These are phyloP conservation scores for Cytauxzoon felis DNA, from an alignment of 169 alveolate genomes.

Conservation along the genomic window DNA sequence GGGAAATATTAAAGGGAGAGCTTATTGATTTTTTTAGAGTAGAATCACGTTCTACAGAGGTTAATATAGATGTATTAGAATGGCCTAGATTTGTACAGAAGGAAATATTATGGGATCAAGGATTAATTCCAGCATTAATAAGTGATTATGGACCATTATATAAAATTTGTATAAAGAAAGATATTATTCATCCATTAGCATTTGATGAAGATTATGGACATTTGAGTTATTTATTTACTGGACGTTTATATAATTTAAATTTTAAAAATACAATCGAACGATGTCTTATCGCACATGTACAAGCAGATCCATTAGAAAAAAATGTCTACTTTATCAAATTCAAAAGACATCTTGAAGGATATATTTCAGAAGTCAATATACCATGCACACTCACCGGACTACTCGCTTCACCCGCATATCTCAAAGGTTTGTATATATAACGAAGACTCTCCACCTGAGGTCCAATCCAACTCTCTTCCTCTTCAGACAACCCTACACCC, in stretches of 20 bases:
- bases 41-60: constrained; percentile 38
- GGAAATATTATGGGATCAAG: constrained; percentile 50
- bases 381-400: constrained; percentile 79
- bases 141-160: constrained; percentile 62
- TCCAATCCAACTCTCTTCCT: no score
- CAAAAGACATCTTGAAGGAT: constrained; percentile 75
- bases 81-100: constrained; percentile 63
- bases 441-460: no score
- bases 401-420: constrained; percentile 83
- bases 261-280: constrained; percentile 52
- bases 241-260: constrained; percentile 69
- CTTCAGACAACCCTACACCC: neutral
- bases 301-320: constrained; percentile 78
- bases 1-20: constrained; percentile 43
- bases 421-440: constrained; percentile 57
- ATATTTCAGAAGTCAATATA: constrained; percentile 68
- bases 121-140: constrained; percentile 70
- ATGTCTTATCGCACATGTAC: constrained; percentile 73
- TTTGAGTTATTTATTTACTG: constrained; percentile 75
- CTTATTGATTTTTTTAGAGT: constrained; percentile 34
- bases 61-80: constrained; percentile 24
- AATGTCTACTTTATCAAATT: constrained; percentile 73
- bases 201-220: constrained; percentile 82
- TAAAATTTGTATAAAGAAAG: constrained; percentile 59
- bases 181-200: constrained; percentile 67